Evolutionary conservation across 495 filamentous ascomycete genomes (phyloP).

Genomic region (Tuber borchii): DNA sequence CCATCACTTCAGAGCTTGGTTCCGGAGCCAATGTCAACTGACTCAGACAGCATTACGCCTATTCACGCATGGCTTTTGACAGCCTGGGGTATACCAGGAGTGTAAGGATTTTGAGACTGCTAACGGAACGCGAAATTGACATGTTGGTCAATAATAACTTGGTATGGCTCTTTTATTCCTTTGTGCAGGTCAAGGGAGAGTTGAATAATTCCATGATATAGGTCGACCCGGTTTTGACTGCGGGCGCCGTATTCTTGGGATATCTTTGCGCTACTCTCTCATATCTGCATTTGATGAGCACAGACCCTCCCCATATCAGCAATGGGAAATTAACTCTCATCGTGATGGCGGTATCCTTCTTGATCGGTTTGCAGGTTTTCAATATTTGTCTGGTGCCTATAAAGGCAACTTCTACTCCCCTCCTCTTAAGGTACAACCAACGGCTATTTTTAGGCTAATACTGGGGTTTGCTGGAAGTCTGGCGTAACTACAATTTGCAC

Average conservation of each 20-base stretch:
- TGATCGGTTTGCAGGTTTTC: slow-evolving; percentile 79
- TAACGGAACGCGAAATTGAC: slow-evolving; percentile 85
- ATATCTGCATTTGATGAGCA: slow-evolving; percentile 77
- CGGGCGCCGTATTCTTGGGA: slow-evolving; percentile 75
- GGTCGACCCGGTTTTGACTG: slow-evolving; percentile 80
- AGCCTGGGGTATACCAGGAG: slow-evolving; percentile 77
- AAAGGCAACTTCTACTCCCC: slow-evolving; percentile 43
- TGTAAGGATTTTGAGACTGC: slow-evolving; percentile 83
- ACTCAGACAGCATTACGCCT: slow-evolving; percentile 65
- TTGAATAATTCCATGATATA: neutral
- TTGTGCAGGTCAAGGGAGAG: neutral
- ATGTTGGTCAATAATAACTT: slow-evolving; percentile 85
- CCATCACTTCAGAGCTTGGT: neutral
- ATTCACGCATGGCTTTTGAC: slow-evolving; percentile 85
- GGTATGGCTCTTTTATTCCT: neutral
- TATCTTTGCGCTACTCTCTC: slow-evolving; percentile 74
- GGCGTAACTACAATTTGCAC: slow-evolving; percentile 79
- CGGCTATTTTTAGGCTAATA: neutral
- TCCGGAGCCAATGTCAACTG: neutral
- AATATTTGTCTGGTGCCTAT: slow-evolving; percentile 81
- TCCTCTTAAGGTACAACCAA: neutral
- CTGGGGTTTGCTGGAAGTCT: slow-evolving; percentile 37
- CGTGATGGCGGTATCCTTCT: slow-evolving; percentile 73
- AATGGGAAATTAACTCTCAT: slow-evolving; percentile 59
- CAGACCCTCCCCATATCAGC: slow-evolving; percentile 68